Percentiles rank a stretch among this genome's conserved stretches.
These are phyloP conservation scores for Elsinoe necatrix DNA, from an alignment of 2,329 filamentous ascomycete species.

Conservation along the genomic window DNA sequence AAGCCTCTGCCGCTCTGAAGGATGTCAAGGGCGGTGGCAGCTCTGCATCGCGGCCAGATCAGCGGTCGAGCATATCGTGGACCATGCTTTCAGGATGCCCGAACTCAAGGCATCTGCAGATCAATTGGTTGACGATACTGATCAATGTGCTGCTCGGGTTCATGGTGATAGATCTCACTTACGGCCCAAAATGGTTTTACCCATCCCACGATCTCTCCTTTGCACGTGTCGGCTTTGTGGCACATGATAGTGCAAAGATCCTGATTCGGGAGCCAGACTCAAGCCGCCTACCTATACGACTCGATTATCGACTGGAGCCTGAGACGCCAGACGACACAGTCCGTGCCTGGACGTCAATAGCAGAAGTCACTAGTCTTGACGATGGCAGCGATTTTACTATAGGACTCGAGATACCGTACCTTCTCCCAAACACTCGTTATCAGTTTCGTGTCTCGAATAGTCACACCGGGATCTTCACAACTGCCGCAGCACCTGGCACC, in stretches of 20 bases:
- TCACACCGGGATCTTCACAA: slow-evolving; percentile 70
- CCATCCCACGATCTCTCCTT: slow-evolving; percentile 71
- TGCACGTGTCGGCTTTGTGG: slow-evolving; percentile 79
- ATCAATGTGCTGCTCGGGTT: slow-evolving; percentile 63
- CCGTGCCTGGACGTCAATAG: slow-evolving; percentile 56
- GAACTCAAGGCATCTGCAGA: slow-evolving; percentile 55
- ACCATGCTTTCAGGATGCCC: slow-evolving; percentile 71
- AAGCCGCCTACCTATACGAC: slow-evolving; percentile 62
- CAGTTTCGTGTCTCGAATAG: slow-evolving; percentile 83
- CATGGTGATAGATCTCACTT: slow-evolving; percentile 69
- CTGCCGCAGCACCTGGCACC: slow-evolving; percentile 62
- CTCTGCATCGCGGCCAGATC: slow-evolving; percentile 32
- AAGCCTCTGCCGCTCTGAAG: slow-evolving; percentile 28
- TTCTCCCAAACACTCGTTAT: slow-evolving; percentile 65
- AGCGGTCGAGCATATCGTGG: slow-evolving; percentile 48
- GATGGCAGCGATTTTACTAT: slow-evolving; percentile 78
- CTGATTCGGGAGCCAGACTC: slow-evolving; percentile 77
- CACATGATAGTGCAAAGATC: slow-evolving; percentile 67
- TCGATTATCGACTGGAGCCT: slow-evolving; percentile 46
- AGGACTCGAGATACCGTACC: slow-evolving; percentile 56
- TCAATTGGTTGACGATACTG: slow-evolving; percentile 49
- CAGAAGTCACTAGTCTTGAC: slow-evolving; percentile 56
- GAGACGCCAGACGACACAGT: slow-evolving; percentile 42
- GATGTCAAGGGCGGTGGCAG: slow-evolving; percentile 55
- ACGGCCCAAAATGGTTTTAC: slow-evolving; percentile 61